Evolutionary conservation across 2,329 filamentous ascomycete genomes (phyloP).

Genomic region (Cylindrodendrum hubeiense): DNA sequence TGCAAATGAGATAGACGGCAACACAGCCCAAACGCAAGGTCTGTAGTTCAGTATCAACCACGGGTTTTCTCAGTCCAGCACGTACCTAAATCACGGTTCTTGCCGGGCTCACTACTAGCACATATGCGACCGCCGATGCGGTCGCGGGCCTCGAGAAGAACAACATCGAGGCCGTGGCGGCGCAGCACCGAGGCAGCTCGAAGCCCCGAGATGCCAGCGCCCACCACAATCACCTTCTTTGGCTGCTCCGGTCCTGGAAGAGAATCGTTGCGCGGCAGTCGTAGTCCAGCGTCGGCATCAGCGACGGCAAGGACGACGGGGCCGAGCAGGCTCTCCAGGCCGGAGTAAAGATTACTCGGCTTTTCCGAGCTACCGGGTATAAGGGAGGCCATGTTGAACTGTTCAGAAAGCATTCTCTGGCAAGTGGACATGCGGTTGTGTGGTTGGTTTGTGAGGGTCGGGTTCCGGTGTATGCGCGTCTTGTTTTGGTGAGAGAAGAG

Average conservation of each 20-base stretch:
- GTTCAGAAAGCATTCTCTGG: slow-evolving; percentile 28
- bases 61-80: background rate
- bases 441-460: background rate
- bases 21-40: slow-evolving; percentile 28
- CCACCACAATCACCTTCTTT: slow-evolving; percentile 25
- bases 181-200: slow-evolving; percentile 18
- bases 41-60: slow-evolving; percentile 22
- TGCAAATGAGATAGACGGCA: slow-evolving; percentile 24
- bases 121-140: slow-evolving; percentile 24
- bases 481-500: background rate
- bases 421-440: slow-evolving; percentile 23
- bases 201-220: slow-evolving; percentile 20
- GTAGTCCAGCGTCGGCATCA: slow-evolving; percentile 4
- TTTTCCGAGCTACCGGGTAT: slow-evolving; percentile 20
- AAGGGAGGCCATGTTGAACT: slow-evolving; percentile 18
- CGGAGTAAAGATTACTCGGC: slow-evolving; percentile 26
- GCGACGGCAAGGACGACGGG: background rate
- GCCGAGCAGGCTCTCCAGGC: slow-evolving; percentile 19
- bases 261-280: background rate
- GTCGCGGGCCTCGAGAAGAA: slow-evolving; percentile 20
- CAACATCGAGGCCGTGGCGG: slow-evolving; percentile 21
- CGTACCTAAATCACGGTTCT: slow-evolving; percentile 24
- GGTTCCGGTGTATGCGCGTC: background rate
- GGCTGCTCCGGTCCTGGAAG: slow-evolving; percentile 25
- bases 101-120: slow-evolving; percentile 16